Evolutionary conservation across 2,329 filamentous ascomycete genomes (phyloP).

Genomic region (Aspergillus japonicus): DNA sequence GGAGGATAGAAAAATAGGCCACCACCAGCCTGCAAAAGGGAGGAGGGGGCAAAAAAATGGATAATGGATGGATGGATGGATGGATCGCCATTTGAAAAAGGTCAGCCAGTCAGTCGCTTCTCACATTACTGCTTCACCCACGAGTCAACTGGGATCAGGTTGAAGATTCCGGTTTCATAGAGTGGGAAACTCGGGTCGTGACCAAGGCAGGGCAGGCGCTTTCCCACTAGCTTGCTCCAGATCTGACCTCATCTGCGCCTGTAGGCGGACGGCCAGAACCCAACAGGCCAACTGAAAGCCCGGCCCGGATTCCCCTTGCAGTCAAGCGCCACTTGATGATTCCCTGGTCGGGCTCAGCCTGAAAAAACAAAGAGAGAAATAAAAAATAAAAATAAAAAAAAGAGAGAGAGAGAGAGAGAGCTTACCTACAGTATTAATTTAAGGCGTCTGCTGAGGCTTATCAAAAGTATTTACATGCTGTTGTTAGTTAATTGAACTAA

Average conservation of each 20-base stretch:
- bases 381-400: too few relatives aligned
- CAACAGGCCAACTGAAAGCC: neutral
- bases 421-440: too few relatives aligned
- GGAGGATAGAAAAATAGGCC: neutral
- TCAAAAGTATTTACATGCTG: too few relatives aligned
- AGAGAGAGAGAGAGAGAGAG: too few relatives aligned
- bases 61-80: too few relatives aligned
- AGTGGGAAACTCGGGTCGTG: slow-evolving; percentile 1
- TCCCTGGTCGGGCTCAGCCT: neutral
- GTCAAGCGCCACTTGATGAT: neutral
- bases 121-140: too few relatives aligned
- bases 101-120: too few relatives aligned
- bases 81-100: too few relatives aligned
- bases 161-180: slow-evolving; percentile 4
- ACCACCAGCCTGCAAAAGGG: neutral
- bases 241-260: neutral
- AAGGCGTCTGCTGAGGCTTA: too few relatives aligned
- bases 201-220: slow-evolving; percentile 7
- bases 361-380: neutral
- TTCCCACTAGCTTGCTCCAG: neutral
- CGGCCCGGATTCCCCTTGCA: slow-evolving; percentile 7
- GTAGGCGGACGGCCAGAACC: neutral
- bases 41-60: neutral
- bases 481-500: too few relatives aligned
- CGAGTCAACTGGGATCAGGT: neutral